Evolutionary conservation across 2,329 filamentous ascomycete genomes (phyloP).

Genomic region (Fusarium dimerum): DNA sequence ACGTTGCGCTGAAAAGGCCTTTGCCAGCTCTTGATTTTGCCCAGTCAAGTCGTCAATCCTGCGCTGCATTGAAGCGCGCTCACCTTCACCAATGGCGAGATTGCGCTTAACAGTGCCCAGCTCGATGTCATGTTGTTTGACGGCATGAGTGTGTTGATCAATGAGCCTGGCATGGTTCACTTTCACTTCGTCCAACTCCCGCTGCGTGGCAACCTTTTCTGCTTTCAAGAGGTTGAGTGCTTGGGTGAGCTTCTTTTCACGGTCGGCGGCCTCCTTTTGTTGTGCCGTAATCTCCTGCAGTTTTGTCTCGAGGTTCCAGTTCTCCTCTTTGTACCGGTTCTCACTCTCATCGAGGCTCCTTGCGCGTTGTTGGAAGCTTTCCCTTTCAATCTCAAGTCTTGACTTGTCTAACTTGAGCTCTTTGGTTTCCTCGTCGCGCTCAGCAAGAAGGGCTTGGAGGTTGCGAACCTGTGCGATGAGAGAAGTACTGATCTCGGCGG

Average conservation of each 20-base stretch:
- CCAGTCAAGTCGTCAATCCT: conserved; percentile 85
- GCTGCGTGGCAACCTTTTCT: conserved; percentile 77
- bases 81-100: conserved; percentile 74
- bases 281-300: conserved; percentile 78
- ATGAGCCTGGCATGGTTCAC: conserved; percentile 73
- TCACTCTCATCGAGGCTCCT: conserved; percentile 89
- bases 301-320: conserved; percentile 94
- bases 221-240: conserved; percentile 67
- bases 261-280: conserved; percentile 75
- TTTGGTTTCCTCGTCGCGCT: conserved; percentile 86
- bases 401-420: conserved; percentile 73
- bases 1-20: conserved; percentile 74
- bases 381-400: conserved; percentile 78
- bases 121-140: conserved; percentile 88
- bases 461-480: conserved; percentile 92
- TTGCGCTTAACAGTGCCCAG: conserved; percentile 81
- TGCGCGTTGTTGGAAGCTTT: conserved; percentile 77
- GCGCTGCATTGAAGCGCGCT: conserved; percentile 75
- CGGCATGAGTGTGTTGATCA: conserved; percentile 75
- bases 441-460: conserved; percentile 78
- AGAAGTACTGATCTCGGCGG: conserved; percentile 96
- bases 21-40: conserved; percentile 90
- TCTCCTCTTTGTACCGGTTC: conserved; percentile 95
- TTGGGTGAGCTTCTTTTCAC: conserved; percentile 79
- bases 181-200: conserved; percentile 89